Evolutionary conservation across 2,329 filamentous ascomycete species (phyloP), one percentile per base, ranked within the genome.

Genomic region (Penicillium sp.): DNA sequence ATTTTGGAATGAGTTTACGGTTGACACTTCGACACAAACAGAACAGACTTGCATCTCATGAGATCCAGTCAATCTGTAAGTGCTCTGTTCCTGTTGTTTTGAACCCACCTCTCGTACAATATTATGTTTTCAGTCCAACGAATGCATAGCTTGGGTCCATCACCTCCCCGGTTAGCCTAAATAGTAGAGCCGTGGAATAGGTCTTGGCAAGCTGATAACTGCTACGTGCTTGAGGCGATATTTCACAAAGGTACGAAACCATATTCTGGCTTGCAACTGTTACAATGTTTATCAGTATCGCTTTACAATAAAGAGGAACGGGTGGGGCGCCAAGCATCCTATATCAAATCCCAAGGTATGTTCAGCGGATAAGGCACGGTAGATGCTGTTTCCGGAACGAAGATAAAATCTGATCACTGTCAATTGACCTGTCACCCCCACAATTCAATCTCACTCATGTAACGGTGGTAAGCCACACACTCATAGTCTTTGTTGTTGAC

Each of bases 381-480:
- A 10, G 24, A 17, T 40, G 35, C 51, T 40, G 51, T 40, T 40
- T 54, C 38, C 51, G 51, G 51, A 28, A 54, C 12, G n/a, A 28
- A 8, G 19, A 40, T 13, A 28, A 17, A 13, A 22, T 38, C 24
- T 37, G 15, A 22, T 26, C 35, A 12, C 35, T 12, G 37, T 19
- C 22, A 19, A 7, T 40, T n/a, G 4, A 54, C 10, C 24, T 13
- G 30, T 38, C 30, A n/a, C 28, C 37, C 38, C 37, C 51, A 54
- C 51, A 54, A 30, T 30, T 15, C n/a, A 19, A 38, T n/a, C 17
- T 40, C 33, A n/a, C 22, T 24, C 51, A 54, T 54, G 51, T 54
- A 54, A 54, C 51, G 33, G 35, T 54, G 4, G 35, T 26, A 40
- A 54, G 24, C 9, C 38, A 19, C 19, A 40, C 15, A 4, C 22